Percentiles rank a stretch among this genome's conserved stretches.
phyloP scores from a whole-genome alignment of 257 asterid genomes.

The Vinca minor region DNA sequence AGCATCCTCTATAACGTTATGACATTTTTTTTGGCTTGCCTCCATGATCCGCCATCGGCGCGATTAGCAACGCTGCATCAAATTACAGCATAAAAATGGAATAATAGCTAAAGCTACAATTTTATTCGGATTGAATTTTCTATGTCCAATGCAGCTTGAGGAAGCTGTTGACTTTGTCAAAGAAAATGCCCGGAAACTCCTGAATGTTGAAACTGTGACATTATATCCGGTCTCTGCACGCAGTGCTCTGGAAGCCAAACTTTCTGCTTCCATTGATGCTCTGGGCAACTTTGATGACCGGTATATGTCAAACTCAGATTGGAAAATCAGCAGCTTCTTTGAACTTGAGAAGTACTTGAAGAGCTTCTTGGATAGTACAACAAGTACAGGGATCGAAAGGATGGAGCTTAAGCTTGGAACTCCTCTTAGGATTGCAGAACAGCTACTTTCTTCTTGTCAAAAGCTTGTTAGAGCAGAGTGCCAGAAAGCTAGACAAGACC shows the following conservation, averaged over 20 bases:
- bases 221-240: conserved; percentile 89
- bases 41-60: no score
- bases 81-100: conserved; percentile 1
- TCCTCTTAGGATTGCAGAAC: conserved; percentile 76
- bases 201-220: conserved; percentile 59
- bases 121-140: conserved; percentile 19
- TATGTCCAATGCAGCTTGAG: conserved; percentile 50
- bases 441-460: conserved; percentile 67
- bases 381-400: conserved; percentile 75
- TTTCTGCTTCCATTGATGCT: conserved; percentile 37
- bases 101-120: neutral
- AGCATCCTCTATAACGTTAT: no score
- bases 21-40: no score
- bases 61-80: no score
- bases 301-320: conserved; percentile 30
- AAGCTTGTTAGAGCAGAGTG: conserved; percentile 59
- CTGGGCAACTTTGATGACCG: conserved; percentile 27
- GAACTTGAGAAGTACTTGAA: conserved; percentile 72
- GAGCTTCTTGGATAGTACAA: conserved; percentile 77
- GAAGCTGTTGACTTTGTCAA: conserved; percentile 78
- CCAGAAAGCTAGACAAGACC: conserved; percentile 61
- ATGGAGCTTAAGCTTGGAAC: conserved; percentile 89
- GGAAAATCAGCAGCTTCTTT: conserved; percentile 49
- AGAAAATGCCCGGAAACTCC: conserved; percentile 65
- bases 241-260: conserved; percentile 74